phyloP scores from a whole-genome alignment of 805 yeast genomes.

The Candida ponderosae region DNA sequence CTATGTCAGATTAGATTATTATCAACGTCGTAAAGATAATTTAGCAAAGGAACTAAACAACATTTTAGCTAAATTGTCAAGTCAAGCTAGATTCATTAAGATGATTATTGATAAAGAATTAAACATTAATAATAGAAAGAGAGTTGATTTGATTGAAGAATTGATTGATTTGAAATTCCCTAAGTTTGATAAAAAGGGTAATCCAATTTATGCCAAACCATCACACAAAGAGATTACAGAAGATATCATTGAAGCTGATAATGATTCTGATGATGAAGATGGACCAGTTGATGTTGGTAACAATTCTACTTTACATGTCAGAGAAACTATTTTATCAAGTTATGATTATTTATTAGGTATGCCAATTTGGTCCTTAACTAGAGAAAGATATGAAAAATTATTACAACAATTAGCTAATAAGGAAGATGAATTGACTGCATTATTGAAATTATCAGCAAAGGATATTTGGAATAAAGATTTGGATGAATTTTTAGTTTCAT shows the following conservation, averaged over 20 bases:
- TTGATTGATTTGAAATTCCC: conserved; percentile 65
- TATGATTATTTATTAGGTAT: conserved; percentile 87
- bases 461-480: conserved; percentile 86
- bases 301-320: conserved; percentile 29
- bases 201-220: conserved; percentile 43
- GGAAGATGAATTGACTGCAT: conserved; percentile 58
- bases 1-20: conserved; percentile 78
- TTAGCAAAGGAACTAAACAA: conserved; percentile 61
- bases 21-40: conserved; percentile 85
- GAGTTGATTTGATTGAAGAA: conserved; percentile 53
- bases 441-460: conserved; percentile 67
- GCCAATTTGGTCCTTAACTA: conserved; percentile 90
- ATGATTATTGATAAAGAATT: conserved; percentile 75
- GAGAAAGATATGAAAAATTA: conserved; percentile 78
- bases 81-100: conserved; percentile 88
- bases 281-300: conserved; percentile 24
- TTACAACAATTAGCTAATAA: conserved; percentile 65
- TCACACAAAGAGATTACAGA: conserved; percentile 17
- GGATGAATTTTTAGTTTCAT: conserved; percentile 59
- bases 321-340: conserved; percentile 47
- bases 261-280: conserved; percentile 33
- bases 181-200: conserved; percentile 62
- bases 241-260: conserved; percentile 33
- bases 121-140: conserved; percentile 66
- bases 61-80: conserved; percentile 64